phyloP scores from a whole-genome alignment of 495 filamentous ascomycete species.

The Penicillium diatomitis region DNA sequence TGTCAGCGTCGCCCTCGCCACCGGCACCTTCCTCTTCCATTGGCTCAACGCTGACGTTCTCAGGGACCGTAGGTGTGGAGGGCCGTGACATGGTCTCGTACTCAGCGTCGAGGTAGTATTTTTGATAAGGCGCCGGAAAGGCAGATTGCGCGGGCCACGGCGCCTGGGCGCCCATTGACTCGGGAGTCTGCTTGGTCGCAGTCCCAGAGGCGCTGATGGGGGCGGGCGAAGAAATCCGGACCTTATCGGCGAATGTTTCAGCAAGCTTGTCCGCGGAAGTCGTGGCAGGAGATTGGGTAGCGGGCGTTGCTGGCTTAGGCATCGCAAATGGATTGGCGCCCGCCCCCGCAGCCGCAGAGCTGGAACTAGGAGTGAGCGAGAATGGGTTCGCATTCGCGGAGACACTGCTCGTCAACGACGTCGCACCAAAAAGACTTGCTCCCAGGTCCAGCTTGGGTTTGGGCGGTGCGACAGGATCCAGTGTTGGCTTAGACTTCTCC shows the following conservation, averaged over 20 bases:
- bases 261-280: conserved; percentile 37
- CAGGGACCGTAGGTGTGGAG: conserved; percentile 34
- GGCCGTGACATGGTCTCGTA: conserved; percentile 65
- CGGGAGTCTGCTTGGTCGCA: conserved; percentile 24
- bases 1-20: conserved; percentile 47
- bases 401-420: conserved; percentile 37
- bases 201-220: conserved; percentile 21
- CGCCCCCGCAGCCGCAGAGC: conserved; percentile 13
- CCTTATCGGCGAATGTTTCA: conserved; percentile 66
- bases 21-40: conserved; percentile 40
- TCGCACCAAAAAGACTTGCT: conserved; percentile 44
- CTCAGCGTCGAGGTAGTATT: conserved; percentile 82
- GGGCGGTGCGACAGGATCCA: neutral
- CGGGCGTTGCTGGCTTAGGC: conserved; percentile 26
- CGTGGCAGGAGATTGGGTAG: conserved; percentile 8
- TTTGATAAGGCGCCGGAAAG: conserved; percentile 62
- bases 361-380: conserved; percentile 21
- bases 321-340: conserved; percentile 41
- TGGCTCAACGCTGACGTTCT: conserved; percentile 49
- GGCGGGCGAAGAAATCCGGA: conserved; percentile 37
- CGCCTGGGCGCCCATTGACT: conserved; percentile 22
- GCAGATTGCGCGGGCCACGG: conserved; percentile 65
- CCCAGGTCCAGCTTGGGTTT: conserved; percentile 45
- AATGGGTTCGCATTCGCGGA: conserved; percentile 50
- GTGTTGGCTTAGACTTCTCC: neutral